Evolutionary conservation across 352 stramenopile species (phyloP).

Genomic region (Globisporangium barbulae): DNA sequence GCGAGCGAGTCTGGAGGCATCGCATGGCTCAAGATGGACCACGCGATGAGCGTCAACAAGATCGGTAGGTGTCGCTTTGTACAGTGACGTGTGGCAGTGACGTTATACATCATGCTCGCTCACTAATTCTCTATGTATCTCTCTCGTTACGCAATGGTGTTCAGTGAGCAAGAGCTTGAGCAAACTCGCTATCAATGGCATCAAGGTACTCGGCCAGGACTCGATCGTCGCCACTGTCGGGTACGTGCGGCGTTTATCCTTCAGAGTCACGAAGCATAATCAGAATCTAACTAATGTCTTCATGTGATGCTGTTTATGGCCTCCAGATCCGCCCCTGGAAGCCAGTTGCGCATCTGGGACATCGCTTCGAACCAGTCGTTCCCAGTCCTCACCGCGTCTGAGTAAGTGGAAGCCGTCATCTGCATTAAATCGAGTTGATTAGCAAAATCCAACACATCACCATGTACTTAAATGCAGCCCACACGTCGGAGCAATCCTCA

Average conservation of each 20-base stretch:
- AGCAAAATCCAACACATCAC: background rate
- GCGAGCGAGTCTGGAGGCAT: constrained; percentile 50
- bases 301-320: background rate
- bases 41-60: constrained; percentile 39
- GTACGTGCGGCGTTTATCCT: constrained; percentile 20
- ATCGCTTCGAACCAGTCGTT: constrained; percentile 50
- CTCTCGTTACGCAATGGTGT: background rate
- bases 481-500: constrained; percentile 40
- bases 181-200: constrained; percentile 48
- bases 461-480: constrained; percentile 20
- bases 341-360: constrained; percentile 78
- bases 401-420: constrained; percentile 35
- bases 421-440: background rate
- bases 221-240: constrained; percentile 69
- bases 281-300: background rate
- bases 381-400: constrained; percentile 43
- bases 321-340: constrained; percentile 42
- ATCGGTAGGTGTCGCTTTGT: constrained; percentile 33
- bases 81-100: background rate
- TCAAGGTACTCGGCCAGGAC: constrained; percentile 73
- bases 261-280: background rate
- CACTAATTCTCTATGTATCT: constrained; percentile 9
- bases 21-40: constrained; percentile 68
- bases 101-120: background rate
- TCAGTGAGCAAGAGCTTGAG: constrained; percentile 52